These are phyloP conservation scores for Monosporascus cannonballus DNA, from an alignment of 2,329 filamentous ascomycete genomes.

Conservation along the genomic window DNA sequence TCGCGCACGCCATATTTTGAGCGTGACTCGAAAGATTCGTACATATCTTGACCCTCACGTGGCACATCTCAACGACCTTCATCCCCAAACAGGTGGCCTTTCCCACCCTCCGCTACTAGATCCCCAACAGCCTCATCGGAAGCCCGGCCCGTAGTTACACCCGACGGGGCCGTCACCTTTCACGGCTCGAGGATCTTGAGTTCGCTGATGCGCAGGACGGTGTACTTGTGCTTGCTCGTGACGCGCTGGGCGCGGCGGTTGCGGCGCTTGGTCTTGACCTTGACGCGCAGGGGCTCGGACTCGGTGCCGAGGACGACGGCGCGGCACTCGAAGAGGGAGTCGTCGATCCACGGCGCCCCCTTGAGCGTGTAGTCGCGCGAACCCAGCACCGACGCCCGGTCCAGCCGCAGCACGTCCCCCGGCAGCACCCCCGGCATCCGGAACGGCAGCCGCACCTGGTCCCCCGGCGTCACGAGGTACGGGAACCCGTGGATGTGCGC, in stretches of 20 bases:
- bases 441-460: constrained; percentile 72
- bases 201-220: constrained; percentile 78
- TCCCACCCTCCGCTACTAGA: neutral
- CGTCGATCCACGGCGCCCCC: constrained; percentile 75
- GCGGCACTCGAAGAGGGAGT: constrained; percentile 76
- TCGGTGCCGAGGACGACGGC: constrained; percentile 82
- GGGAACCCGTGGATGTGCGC: constrained; percentile 73
- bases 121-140: neutral
- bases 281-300: constrained; percentile 68
- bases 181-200: constrained; percentile 49
- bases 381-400: constrained; percentile 76
- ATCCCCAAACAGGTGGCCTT: neutral
- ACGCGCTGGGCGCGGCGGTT: constrained; percentile 68
- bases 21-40: neutral
- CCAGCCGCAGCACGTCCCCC: constrained; percentile 81
- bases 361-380: constrained; percentile 88
- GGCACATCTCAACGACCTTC: neutral
- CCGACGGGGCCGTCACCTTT: constrained; percentile 1
- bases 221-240: constrained; percentile 87
- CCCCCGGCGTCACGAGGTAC: constrained; percentile 73
- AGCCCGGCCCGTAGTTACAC: neutral
- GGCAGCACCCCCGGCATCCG: constrained; percentile 69
- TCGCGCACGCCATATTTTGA: neutral
- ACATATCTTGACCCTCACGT: neutral
- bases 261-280: constrained; percentile 77